Evolutionary conservation across 352 stramenopile species (phyloP), one percentile per base, ranked within the genome.

Genomic region (Phytophthora meadii): DNA sequence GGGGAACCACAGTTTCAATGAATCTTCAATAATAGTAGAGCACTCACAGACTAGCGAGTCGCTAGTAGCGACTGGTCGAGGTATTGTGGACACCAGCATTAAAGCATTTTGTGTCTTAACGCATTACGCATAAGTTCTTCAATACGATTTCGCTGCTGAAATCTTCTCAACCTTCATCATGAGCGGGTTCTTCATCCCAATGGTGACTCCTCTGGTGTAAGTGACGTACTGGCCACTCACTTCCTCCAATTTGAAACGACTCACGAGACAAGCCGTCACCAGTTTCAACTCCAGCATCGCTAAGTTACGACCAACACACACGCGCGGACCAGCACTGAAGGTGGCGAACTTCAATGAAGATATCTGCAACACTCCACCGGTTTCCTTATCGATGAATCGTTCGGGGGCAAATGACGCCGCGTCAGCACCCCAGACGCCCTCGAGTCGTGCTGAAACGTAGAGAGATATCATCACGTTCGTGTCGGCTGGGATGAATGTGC

Each of bases 261-360:
- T 64, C 17, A 93, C 61, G 14, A 93, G 24, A 14, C 34, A 52
- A 0, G 51, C 24, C 8, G 78, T 24, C 17, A 86, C 61, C 12
- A 89, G 72, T 36, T 93, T 90, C 45, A 92, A 77, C 62, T 93
- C 79, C 4, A 92, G 30, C 60, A 92, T 54, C 8, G 87, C 85
- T 15, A 94, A 41, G 37, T 71, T 68, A 48, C 45, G 42, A 30
- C 61, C 61, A 14, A 69, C 61, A 19, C 57, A 74, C 12, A 68
- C 44, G 14, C 58, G 64, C 3, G 69, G 58, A 4, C 64, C 69
- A 19, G 64, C 58, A 47, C 60, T 70, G 37, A 77, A 77, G 14
- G 69, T 50, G 17, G 22, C 34, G 25, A 70, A 61, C 5, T 47
- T 47, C 7, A 58, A 61, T 2, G 57, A 44, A 14, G 68, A 60